Evolutionary conservation across 83 land plant genomes (phyloP).

Genomic region (Thuja plicata): DNA sequence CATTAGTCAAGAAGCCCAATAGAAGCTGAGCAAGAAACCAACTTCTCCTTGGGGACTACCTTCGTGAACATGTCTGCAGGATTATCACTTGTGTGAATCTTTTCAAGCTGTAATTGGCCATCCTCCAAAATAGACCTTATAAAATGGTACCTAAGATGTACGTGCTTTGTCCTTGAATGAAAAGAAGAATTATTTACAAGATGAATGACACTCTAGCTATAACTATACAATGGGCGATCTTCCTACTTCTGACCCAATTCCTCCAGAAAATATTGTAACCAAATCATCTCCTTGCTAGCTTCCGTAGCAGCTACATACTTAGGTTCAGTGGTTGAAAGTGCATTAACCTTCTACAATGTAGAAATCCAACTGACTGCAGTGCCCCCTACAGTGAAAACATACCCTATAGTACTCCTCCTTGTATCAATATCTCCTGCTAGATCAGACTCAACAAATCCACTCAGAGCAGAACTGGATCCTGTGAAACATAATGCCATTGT

Average conservation of each 20-base stretch:
- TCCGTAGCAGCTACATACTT: neutral
- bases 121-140: slow-evolving; percentile 6
- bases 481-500: too few relatives aligned
- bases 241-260: neutral
- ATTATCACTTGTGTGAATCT: slow-evolving; percentile 12
- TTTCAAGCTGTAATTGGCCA: neutral
- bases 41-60: neutral
- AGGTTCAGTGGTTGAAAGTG: neutral
- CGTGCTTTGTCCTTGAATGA: slow-evolving; percentile 11
- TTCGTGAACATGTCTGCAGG: slow-evolving; percentile 1
- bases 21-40: neutral
- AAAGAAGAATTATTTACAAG: neutral
- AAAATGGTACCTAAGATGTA: slow-evolving; percentile 10
- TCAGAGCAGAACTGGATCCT: too few relatives aligned
- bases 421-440: too few relatives aligned
- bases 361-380: neutral
- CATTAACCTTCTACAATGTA: neutral
- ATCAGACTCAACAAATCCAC: too few relatives aligned
- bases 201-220: neutral
- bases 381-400: too few relatives aligned
- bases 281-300: slow-evolving; percentile 2
- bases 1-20: neutral
- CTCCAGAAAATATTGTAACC: neutral
- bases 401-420: too few relatives aligned
- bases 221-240: neutral